These are phyloP conservation scores for Aspergillus leporis DNA, from an alignment of 495 filamentous ascomycete species.

Conservation along the genomic window DNA sequence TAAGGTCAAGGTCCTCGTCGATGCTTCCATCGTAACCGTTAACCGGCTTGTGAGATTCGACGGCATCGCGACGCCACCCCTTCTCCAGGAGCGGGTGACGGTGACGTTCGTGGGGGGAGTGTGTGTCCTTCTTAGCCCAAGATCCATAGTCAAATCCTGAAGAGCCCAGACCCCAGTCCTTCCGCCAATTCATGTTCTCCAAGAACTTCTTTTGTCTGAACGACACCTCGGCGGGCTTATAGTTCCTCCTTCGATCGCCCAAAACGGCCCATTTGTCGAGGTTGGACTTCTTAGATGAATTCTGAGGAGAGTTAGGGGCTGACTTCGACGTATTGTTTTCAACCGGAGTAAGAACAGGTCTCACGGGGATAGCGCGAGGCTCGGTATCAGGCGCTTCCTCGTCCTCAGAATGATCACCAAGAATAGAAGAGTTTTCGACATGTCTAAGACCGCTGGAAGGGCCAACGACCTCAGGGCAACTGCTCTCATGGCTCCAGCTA, in stretches of 20 bases:
- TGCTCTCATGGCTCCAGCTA: conserved; percentile 80
- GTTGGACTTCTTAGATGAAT: conserved; percentile 52
- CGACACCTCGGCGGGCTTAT: conserved; percentile 48
- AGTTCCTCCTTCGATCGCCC: conserved; percentile 74
- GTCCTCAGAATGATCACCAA: conserved; percentile 40
- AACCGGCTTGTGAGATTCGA: conserved; percentile 30
- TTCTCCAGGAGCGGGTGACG: conserved; percentile 46
- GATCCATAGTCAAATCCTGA: conserved; percentile 51
- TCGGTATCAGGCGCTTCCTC: conserved; percentile 20
- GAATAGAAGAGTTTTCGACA: conserved; percentile 51
- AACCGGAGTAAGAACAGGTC: conserved; percentile 55
- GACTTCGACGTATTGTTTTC: conserved; percentile 69
- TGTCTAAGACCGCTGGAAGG: conserved; percentile 35
- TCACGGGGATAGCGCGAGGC: conserved; percentile 34
- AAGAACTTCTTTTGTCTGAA: conserved; percentile 42
- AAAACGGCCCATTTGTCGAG: conserved; percentile 87
- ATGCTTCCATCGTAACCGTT: conserved; percentile 53
- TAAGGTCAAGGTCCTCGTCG: conserved; percentile 80
- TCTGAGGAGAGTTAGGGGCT: conserved; percentile 50
- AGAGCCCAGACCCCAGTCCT: conserved; percentile 55
- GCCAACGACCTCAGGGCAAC: conserved; percentile 33
- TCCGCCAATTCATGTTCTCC: conserved; percentile 44
- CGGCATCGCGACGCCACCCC: conserved; percentile 66
- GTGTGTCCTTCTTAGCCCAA: conserved; percentile 52
- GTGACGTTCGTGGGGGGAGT: conserved; percentile 35